Evolutionary conservation across 2,329 filamentous ascomycete species (phyloP).

Genomic region (Neopestalotiopsis sp.): DNA sequence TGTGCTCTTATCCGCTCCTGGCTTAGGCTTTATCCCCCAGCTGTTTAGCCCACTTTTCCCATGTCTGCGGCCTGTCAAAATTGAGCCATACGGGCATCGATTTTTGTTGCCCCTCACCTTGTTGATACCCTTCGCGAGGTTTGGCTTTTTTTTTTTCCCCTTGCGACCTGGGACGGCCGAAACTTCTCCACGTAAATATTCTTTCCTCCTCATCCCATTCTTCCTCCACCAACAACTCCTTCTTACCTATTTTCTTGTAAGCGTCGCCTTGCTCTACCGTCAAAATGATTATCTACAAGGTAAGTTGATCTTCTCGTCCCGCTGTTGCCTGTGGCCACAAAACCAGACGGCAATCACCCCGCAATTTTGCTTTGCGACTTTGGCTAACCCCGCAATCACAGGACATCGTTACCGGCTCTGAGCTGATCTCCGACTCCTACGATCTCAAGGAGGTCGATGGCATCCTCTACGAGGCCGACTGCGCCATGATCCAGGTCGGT

Average conservation of each 20-base stretch:
- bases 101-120: conserved; percentile 16
- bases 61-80: conserved; percentile 14
- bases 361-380: conserved; percentile 4
- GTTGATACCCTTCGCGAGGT: conserved; percentile 10
- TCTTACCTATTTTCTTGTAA: conserved; percentile 20
- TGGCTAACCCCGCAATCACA: conserved; percentile 43
- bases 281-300: conserved; percentile 79
- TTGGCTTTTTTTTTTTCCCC: background rate
- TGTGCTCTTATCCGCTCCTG: background rate
- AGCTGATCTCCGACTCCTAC: conserved; percentile 97
- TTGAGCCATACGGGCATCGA: conserved; percentile 13
- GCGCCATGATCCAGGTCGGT: conserved; percentile 84
- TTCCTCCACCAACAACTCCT: background rate
- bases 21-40: background rate
- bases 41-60: conserved; percentile 1
- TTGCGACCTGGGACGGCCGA: conserved; percentile 5
- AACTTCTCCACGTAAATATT: conserved; percentile 10
- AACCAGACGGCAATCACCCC: background rate
- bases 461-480: conserved; percentile 89
- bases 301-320: conserved; percentile 42
- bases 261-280: conserved; percentile 32
- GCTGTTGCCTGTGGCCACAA: background rate
- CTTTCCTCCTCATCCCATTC: background rate
- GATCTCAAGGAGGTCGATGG: conserved; percentile 80
- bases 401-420: conserved; percentile 81